Conservation (phyloP, 495 filamentous ascomycete species). For the Penicillium angulare region DNA sequence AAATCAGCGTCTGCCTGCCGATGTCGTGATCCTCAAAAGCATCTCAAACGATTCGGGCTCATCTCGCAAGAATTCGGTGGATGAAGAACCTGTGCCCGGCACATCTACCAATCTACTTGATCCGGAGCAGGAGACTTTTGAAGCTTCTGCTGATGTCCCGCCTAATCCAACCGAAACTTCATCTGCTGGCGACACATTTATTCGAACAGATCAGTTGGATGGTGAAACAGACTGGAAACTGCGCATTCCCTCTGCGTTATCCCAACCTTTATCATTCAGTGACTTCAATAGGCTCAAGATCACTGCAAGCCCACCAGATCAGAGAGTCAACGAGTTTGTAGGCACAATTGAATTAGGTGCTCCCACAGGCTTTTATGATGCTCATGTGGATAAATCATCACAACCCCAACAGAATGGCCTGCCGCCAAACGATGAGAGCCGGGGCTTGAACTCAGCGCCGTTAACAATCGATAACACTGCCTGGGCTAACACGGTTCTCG, state of each 20-base stretch:
- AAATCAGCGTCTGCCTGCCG: conserved; percentile 88
- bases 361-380: conserved; percentile 38
- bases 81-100: conserved; percentile 11
- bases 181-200: conserved; percentile 82
- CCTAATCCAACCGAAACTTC: conserved; percentile 12
- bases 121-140: conserved; percentile 17
- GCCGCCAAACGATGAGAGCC: conserved; percentile 22
- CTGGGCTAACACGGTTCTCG: conserved; percentile 97
- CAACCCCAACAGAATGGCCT: conserved; percentile 15
- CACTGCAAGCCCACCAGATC: conserved; percentile 83
- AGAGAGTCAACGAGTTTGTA: conserved; percentile 88
- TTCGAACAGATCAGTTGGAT: conserved; percentile 95
- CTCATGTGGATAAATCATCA: conserved; percentile 44
- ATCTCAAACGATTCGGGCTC: conserved; percentile 59
- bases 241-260: conserved; percentile 77
- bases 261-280: conserved; percentile 65
- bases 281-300: conserved; percentile 74
- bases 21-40: conserved; percentile 90
- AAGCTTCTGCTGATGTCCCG: conserved; percentile 7
- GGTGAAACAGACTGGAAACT: conserved; percentile 99
- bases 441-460: conserved; percentile 56
- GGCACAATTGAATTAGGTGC: conserved; percentile 71
- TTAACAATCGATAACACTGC: conserved; percentile 96
- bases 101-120: conserved; percentile 23
- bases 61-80: conserved; percentile 19